These are phyloP conservation scores for Colletotrichum theobromicola DNA, from an alignment of 2,329 filamentous ascomycete genomes.

Conservation along the genomic window DNA sequence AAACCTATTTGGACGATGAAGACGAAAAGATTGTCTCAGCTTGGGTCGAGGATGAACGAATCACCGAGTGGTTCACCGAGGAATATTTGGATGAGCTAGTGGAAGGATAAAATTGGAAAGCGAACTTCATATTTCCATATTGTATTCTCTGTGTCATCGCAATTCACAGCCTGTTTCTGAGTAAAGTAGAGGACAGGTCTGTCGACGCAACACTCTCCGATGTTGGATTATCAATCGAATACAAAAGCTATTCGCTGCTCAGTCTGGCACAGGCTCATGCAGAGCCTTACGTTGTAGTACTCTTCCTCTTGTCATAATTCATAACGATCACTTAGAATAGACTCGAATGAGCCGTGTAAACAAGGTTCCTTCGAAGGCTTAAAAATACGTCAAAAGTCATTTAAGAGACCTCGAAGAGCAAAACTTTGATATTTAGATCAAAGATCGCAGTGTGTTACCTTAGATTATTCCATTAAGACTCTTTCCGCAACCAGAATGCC, in stretches of 20 bases:
- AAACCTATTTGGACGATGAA: accelerated
- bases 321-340: neutral
- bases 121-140: neutral
- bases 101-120: neutral
- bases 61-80: neutral
- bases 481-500: too few species aligned
- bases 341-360: neutral
- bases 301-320: neutral
- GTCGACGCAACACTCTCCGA: neutral
- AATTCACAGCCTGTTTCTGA: accelerated
- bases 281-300: neutral
- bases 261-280: neutral
- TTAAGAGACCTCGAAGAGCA: neutral
- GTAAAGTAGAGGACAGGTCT: neutral
- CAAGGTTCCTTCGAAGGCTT: accelerated
- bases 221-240: neutral
- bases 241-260: neutral
- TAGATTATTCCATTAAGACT: too few species aligned
- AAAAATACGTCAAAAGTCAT: neutral
- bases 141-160: neutral
- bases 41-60: neutral
- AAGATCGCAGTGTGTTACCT: too few species aligned
- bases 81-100: neutral
- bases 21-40: accelerated
- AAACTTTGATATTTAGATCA: too few species aligned